Evolutionary conservation across 306 rosid species (phyloP), one percentile per base, ranked within the genome.

Genomic region (Aeschynomene evenia): DNA sequence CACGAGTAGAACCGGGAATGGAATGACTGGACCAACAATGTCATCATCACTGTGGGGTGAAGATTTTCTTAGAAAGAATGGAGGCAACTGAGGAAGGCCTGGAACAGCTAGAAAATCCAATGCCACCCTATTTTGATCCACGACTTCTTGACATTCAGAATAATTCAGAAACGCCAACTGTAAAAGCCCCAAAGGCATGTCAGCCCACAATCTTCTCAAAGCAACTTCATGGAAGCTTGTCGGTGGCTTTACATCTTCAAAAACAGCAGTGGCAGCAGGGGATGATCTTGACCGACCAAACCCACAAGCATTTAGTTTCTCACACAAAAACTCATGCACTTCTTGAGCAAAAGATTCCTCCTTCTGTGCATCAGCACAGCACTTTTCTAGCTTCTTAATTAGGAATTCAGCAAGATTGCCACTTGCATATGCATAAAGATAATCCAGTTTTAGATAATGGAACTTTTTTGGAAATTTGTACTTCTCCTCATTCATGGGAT

Each of bases 21-120:
- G 96, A 76, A 85, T 82, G 51, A 82, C 71, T 46, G 96, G 96
- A 82, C 96, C 93, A 19, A 87, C 86, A 33, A 87, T 74, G 64
- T 53, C 81, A 45, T 82, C 82, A 66, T 74, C 82, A 77, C 79
- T 62, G 76, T 82, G 82, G 54, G 49, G 54, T 19, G 81, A 80
- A 10, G 88, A 76, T 65, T 79, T 79, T 74, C 96, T 82, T 75
- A 78, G 65, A 69, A 85, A 64, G 75, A 90, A 87, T 33, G 94
- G 94, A 63, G 96, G 89, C 84, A 90, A 45, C 56, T 85, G 94
- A 60, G 81, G 75, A 55, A 79, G 81, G 64, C 68, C 57, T 9
- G 93, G 86, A 56, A 87, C 84, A 57, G 64, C 79, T 54, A 80
- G 68, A 66, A 79, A 84, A 62, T 87, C 91, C 66, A 85, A 64